These are phyloP conservation scores for Lagenaria siceraria DNA, from an alignment of 306 rosid genomes.

Conservation along the genomic window DNA sequence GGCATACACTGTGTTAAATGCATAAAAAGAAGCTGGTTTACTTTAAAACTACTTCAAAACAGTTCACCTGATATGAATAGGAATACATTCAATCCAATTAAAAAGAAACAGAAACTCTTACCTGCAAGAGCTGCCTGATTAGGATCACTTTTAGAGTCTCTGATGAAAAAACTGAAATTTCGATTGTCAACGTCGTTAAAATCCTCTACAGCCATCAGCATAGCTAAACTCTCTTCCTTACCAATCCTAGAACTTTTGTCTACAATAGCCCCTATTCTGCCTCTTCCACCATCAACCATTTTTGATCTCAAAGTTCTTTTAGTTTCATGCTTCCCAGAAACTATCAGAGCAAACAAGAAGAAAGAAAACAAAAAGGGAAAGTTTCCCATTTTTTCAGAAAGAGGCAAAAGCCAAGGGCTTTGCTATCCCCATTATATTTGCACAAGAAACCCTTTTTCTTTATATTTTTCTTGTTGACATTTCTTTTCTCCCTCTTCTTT, in stretches of 20 bases:
- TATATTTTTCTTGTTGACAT: neutral
- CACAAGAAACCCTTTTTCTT: neutral
- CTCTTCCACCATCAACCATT: neutral
- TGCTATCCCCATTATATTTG: neutral
- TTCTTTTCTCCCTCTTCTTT: neutral
- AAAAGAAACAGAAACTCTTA: neutral
- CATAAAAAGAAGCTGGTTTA: neutral
- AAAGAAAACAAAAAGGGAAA: neutral
- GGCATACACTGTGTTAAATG: neutral
- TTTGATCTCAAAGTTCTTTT: neutral
- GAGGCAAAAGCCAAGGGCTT: neutral
- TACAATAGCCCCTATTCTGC: slow-evolving; percentile 19
- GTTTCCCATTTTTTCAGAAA: neutral
- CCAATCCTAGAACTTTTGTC: slow-evolving; percentile 25
- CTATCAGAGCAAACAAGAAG: neutral
- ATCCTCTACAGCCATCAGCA: slow-evolving; percentile 29
- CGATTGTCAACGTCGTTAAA: slow-evolving; percentile 10
- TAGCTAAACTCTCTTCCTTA: slow-evolving; percentile 34
- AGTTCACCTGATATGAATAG: neutral
- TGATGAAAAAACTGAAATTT: slow-evolving; percentile 9
- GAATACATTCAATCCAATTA: neutral
- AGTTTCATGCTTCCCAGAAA: neutral
- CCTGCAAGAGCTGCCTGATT: slow-evolving; percentile 33
- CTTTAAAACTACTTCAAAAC: neutral
- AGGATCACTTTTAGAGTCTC: slow-evolving; percentile 25